Base-by-base conservation (phyloP, 306 rosid genomes). In the Casuarina equisetifolia region DNA sequence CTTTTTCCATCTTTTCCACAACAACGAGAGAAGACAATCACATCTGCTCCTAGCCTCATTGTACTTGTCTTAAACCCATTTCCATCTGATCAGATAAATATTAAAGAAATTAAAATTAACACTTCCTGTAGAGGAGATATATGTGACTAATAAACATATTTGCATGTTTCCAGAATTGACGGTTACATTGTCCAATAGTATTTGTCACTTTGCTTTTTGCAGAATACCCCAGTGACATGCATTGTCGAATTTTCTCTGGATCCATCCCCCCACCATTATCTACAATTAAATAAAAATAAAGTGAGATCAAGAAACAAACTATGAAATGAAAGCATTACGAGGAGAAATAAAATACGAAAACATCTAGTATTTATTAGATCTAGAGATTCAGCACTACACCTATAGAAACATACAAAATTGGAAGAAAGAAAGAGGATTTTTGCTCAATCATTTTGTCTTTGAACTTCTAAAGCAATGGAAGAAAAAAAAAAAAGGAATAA, bases 181-280 rank as follows among this genome's bases (percentile, higher is more conserved):
- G 53, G 46, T 42, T 88, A 90, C 92, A 89, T 79, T 96, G 99
- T 70, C 99, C 99, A 66, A 96, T 96, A 53, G 99, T 92, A 84
- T 96, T 90, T 50, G 98, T 94, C 9, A 90, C 0, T 88, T 92
- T 91, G 97, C 91, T 91, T 86, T 96, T 96, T 45, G 45, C 86
- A 12, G 99, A 96, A 83, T 92, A 92, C 48, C 99, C 99, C 81
- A 96, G 80, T 0, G 99, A 96, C 97, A 96, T 90, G 96, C 99
- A 96, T 69, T 92, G 97, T 57, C 99, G 97, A 91, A 96, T 91
- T 87, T 92, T 96, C 73, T 96, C 97, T 2, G 99, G 98, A 88
- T 84, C 84, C 99, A 96, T 96, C 79, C 99, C 99, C 80, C 99
- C 99, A 49, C 99, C 99, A 81, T 96, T 88, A 90, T 96, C 99